Conservation (phyloP, 805 yeast genomes). For the Saccharomyces mikatae region DNA sequence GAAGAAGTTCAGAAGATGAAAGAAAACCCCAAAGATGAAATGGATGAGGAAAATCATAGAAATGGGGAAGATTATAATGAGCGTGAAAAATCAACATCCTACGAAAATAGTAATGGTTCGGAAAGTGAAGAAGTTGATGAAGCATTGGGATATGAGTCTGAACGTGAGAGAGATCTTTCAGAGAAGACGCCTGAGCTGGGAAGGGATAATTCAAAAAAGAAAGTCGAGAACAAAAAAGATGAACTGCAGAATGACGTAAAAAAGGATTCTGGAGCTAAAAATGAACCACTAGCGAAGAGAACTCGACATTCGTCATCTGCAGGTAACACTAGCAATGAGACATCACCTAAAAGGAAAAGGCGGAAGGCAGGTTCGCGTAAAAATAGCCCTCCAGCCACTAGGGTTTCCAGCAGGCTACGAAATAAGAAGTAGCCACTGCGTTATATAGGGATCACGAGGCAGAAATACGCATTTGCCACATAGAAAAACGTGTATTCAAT, state of each 20-base stretch:
- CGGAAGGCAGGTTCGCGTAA: conserved; percentile 5
- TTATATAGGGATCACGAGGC: background rate
- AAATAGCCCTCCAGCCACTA: conserved; percentile 5
- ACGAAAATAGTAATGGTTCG: conserved; percentile 1
- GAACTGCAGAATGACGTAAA: conserved; percentile 6
- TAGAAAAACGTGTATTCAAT: background rate
- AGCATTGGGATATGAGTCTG: conserved; percentile 1
- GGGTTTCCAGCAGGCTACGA: conserved; percentile 28
- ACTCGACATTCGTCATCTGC: conserved; percentile 15
- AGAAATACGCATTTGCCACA: background rate
- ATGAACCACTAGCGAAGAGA: conserved; percentile 20
- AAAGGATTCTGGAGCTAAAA: conserved; percentile 1
- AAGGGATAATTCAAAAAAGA: background rate
- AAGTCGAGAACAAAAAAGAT: conserved; percentile 1
- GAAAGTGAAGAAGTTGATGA: conserved; percentile 5
- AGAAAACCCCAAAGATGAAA: conserved; percentile 4
- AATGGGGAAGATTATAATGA: conserved; percentile 8
- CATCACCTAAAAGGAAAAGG: conserved; percentile 16
- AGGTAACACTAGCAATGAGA: conserved; percentile 8
- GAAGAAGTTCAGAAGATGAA: background rate
- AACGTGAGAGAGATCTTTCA: background rate
- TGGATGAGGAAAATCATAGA: conserved; percentile 3
- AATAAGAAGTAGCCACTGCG: conserved; percentile 16
- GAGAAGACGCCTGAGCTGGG: background rate
- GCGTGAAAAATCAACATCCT: conserved; percentile 5